These are phyloP conservation scores for Dendrobium catenatum DNA, from an alignment of 106 monocot genomes.

Conservation along the genomic window DNA sequence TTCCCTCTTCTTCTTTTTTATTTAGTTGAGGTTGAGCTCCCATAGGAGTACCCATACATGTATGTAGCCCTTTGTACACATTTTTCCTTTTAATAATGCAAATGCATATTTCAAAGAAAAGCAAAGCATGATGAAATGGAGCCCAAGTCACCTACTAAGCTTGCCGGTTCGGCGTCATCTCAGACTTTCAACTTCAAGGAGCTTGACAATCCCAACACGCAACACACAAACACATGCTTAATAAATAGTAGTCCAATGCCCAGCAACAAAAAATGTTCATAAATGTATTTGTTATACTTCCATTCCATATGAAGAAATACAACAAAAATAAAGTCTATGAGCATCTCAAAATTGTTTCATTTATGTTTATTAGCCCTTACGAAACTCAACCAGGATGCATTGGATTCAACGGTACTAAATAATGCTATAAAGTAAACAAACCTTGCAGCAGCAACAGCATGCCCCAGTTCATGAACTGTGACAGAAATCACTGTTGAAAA, in stretches of 20 bases:
- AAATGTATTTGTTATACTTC: not conserved
- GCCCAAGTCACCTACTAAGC: not conserved
- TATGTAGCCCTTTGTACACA: no score
- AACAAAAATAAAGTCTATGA: not conserved
- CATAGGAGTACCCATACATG: no score
- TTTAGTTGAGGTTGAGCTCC: no score
- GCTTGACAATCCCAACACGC: not conserved
- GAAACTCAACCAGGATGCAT: not conserved
- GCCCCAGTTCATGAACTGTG: slow-evolving; percentile 88
- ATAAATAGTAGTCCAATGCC: not conserved
- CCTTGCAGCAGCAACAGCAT: slow-evolving; percentile 91
- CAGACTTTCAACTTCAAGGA: not conserved
- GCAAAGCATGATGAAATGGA: not conserved
- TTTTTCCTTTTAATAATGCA: no score
- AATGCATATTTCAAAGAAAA: not conserved
- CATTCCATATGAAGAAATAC: not conserved
- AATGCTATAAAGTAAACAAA: slow-evolving; percentile 14
- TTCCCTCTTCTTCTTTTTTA: no score
- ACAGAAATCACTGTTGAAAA: slow-evolving; percentile 60
- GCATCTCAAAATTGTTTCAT: not conserved
- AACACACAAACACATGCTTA: not conserved
- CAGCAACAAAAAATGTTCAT: not conserved
- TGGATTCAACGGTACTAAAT: not conserved
- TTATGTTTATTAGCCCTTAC: not conserved
- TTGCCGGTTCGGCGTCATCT: not conserved